Evolutionary conservation across 495 filamentous ascomycete species (phyloP), one percentile per base, ranked within the genome.

Genomic region (Aeminium ludgeri): DNA sequence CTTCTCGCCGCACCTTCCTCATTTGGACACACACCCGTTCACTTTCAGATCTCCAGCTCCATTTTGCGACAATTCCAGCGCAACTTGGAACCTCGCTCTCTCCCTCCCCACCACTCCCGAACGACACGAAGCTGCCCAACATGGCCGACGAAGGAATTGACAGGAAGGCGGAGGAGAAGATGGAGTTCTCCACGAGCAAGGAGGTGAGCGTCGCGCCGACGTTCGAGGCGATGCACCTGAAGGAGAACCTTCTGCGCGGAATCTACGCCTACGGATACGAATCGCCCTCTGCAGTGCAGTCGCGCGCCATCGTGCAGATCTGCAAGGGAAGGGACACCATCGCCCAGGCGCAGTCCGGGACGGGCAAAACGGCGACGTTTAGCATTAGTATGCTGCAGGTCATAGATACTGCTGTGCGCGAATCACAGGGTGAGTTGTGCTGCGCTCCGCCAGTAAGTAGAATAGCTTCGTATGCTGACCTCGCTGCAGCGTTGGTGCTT

Each of bases 201-300:
- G 91, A 97, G 73, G 87, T 97, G 37, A 84, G 74, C 10, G 86
- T 94, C n/a, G 79, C 77, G 51, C 73, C 72, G 30, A 78, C 72
- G 44, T 64, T 61, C 53, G 78, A 82, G 66, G 69, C 72, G 40
- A 83, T 83, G 81, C 76, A 83, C 55, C 60, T 97, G 59, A 97
- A 97, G 61, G 84, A 96, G 59, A 91, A 84, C 57, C 78, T 97
- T 19, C 78, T 96, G 46, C 85, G 89, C 42, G 89, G 89, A 53
- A 86, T 99, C 59, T 99, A 99, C 58, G 89, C 89, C 13, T 99
- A 99, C 51, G 89, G 89, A 36, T 97, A 94, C 60, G 89, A 97
- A 57, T 92, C 85, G 0, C 89, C 89, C 1, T 97, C 89, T 3
- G 89, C 89, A 3, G 86, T 97, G 13, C 89, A 97, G 63, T 92